Base-by-base conservation (phyloP, 345 rosid genomes). In the Pugionium dolabratum region DNA sequence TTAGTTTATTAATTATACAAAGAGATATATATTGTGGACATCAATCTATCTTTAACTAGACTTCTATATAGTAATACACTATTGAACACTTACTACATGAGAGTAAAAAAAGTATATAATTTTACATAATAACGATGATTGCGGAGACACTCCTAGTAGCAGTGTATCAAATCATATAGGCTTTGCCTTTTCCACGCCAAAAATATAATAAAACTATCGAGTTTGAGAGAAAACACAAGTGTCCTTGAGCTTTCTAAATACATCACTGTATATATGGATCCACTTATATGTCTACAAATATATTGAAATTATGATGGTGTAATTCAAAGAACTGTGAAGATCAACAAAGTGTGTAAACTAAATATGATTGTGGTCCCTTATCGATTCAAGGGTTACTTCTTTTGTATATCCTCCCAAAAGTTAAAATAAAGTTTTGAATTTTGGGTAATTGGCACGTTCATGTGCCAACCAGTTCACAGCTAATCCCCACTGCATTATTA, bases 401-500 rank as follows among this genome's bases (percentile, higher is more conserved):
- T 41, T 34, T 57, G 41, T 49, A 30, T 71, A 25, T 54, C 7
- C 59, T 70, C 68, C 48, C 66, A 37, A 62, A 29, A 61, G 54
- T 28, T 40, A 37, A 55, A 71, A 32, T 32, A 64, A 57, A 49
- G 10, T 64, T 57, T 57, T 35, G 35, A 42, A 49, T 27, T 73
- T 59, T 59, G 58, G 66, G 59, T 72, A 49, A 49, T 37, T 44
- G 49, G 62, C 72, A 73, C 45, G 67, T 73, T 73, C 64, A 64
- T 48, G 40, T 64, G 65, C 70, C 75, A 72, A 57, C 75, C n/a
- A 64, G 32, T 56, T 72, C 76, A 65, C 71, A 72, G 76, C 62
- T 72, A 51, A 65, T 11, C 44, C 61, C 56, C 71, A 59, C 60
- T 58, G 35, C 60, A 51, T 49, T 31, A 50, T 58, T 50, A 9